phyloP scores from a whole-genome alignment of 371 early-diverging fungal species.

The Umbelopsis sp. region DNA sequence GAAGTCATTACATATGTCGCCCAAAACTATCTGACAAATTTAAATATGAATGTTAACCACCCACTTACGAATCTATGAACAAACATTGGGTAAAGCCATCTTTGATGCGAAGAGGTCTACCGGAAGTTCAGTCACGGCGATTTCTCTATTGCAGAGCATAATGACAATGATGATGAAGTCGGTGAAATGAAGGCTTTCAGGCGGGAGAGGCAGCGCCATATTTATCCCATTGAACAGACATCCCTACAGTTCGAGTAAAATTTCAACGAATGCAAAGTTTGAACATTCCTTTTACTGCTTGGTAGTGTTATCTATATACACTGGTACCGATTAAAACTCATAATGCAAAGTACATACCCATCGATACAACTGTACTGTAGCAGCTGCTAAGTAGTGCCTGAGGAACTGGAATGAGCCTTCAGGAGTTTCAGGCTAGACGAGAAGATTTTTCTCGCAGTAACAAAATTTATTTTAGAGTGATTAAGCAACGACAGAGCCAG shows the following conservation, averaged over 20 bases:
- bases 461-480: no score
- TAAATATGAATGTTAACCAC: not conserved
- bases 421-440: not conserved
- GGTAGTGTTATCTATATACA: not conserved
- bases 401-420: not conserved
- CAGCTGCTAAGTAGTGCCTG: not conserved
- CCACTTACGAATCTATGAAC: not conserved
- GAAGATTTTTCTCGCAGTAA: conserved; percentile 1
- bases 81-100: not conserved
- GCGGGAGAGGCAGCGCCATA: not conserved
- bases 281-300: not conserved
- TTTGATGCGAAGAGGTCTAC: not conserved
- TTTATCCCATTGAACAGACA: not conserved
- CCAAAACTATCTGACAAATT: not conserved
- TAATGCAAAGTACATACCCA: not conserved
- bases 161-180: not conserved
- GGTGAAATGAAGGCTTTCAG: not conserved
- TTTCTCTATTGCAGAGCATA: not conserved
- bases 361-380: not conserved
- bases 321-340: not conserved
- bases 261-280: not conserved
- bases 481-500: no score
- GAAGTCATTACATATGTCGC: not conserved
- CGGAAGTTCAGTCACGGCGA: not conserved
- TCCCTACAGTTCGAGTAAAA: not conserved